Percentiles rank a stretch among this genome's conserved stretches.
phyloP scores from a whole-genome alignment of 1,284 basidiomycete species.

The Stygiomarasmius scandens region DNA sequence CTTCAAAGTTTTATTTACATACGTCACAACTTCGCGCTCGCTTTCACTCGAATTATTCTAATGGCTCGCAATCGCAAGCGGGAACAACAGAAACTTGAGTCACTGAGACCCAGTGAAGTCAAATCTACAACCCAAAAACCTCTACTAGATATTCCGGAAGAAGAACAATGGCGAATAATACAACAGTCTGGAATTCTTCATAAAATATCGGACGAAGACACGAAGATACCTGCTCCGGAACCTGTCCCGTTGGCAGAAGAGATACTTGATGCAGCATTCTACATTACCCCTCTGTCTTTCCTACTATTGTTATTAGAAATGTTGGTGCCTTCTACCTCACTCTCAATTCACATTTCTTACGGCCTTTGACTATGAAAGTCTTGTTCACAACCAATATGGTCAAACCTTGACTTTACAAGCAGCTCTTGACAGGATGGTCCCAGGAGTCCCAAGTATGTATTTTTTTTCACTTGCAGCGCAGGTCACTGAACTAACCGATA shows the following conservation, averaged over 20 bases:
- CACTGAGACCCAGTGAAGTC: background rate
- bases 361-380: conserved; percentile 38
- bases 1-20: too few species aligned
- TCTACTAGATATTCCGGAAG: conserved; percentile 60
- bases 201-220: conserved; percentile 32
- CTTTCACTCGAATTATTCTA: background rate
- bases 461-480: too few species aligned
- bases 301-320: conserved; percentile 77
- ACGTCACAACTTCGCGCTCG: too few species aligned
- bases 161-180: conserved; percentile 78
- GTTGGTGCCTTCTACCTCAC: conserved; percentile 43
- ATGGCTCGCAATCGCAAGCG: background rate
- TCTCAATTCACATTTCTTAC: background rate
- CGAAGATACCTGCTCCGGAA: conserved; percentile 21
- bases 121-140: conserved; percentile 19
- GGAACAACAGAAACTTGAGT: background rate
- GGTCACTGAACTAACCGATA: conserved; percentile 9
- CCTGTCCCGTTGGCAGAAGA: conserved; percentile 62
- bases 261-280: conserved; percentile 60
- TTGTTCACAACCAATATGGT: conserved; percentile 77
- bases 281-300: conserved; percentile 73
- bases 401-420: conserved; percentile 50
- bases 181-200: conserved; percentile 67
- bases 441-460: conserved; percentile 69
- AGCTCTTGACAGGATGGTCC: conserved; percentile 56